phyloP scores from a whole-genome alignment of 352 stramenopile genomes.

The Halophytophthora batemanensis region DNA sequence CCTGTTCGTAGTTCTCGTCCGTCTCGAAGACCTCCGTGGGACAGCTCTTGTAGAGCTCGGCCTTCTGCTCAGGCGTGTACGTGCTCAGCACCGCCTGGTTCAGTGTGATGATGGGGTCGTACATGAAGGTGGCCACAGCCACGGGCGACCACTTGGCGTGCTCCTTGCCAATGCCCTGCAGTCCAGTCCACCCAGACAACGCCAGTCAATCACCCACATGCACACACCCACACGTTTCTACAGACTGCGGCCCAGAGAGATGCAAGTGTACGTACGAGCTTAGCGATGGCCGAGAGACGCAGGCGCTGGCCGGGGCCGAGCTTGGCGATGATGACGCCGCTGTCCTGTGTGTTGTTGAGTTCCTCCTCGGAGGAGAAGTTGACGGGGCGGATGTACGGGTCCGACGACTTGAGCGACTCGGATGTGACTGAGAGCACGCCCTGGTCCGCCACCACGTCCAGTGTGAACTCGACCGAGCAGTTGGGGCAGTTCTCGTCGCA shows the following conservation, averaged over 20 bases:
- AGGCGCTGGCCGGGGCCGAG: conserved; percentile 93
- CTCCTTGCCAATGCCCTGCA: conserved; percentile 94
- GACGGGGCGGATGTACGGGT: conserved; percentile 84
- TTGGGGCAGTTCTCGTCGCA: conserved; percentile 96
- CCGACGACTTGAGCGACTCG: conserved; percentile 75
- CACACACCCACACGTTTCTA: background rate
- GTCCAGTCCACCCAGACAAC: background rate
- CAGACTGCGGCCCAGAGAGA: background rate
- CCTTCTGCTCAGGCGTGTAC: conserved; percentile 94
- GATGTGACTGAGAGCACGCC: conserved; percentile 73
- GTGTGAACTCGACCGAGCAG: conserved; percentile 96
- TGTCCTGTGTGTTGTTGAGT: conserved; percentile 93
- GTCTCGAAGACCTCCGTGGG: conserved; percentile 94
- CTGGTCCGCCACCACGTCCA: conserved; percentile 89
- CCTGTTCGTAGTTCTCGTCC: conserved; percentile 87
- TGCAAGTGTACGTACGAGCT: conserved; percentile 42
- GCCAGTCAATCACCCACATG: background rate
- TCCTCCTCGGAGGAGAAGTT: conserved; percentile 88
- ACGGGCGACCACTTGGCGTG: conserved; percentile 98
- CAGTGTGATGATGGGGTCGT: conserved; percentile 88
- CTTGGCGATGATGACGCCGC: conserved; percentile 96
- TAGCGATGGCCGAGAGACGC: conserved; percentile 93
- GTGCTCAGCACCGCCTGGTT: conserved; percentile 91
- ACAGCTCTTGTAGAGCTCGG: conserved; percentile 94
- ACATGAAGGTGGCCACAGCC: conserved; percentile 93